Base-by-base conservation (phyloP, 148 eudicot species). In the Oxyria digyna region DNA sequence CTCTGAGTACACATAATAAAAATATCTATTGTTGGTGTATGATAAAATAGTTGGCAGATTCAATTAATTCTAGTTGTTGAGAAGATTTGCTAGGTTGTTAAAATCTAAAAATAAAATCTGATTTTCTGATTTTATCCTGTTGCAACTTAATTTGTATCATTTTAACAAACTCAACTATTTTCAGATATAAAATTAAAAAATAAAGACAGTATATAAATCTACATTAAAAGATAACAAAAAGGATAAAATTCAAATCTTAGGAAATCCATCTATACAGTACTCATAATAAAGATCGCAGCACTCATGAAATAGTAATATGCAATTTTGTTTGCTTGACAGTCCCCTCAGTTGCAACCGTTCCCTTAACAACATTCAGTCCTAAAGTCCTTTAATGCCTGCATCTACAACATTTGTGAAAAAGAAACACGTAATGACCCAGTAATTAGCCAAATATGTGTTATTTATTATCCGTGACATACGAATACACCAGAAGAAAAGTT, bases 281-380 rank as follows among this genome's bases (percentile, higher is more conserved):
- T 59, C 38, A 27, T 59, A 24, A 62, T 42, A 27, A n/a, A 29
- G 42, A 45, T 57, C 64, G 71, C 45, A 54, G 21, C 59, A 78
- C 96, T 88, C 78, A 94, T 97, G 70, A 65, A 67, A 72, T 70
- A 32, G 89, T 86, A 66, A 94, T 94, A 54, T 78, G 80, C 59
- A 94, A 77, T 72, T 88, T 86, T 67, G 96, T 86, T 76, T 82
- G 86, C 73, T 72, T 90, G 80, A 86, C 80, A 50, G 96, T 67
- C 68, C 90, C 91, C 68, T 88, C 91, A 23, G 98, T 94, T 68
- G 85, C 72, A 72, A 94, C 98, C 73, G 80, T 82, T 70, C 97
- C 98, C 75, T 94, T 94, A 68, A 82, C 71, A 50, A 94, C 98
- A 84, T 88, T 89, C 84, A 94, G 71, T 52, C 96, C 98, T 72